Percentiles rank a stretch among this genome's conserved stretches.
These are phyloP conservation scores for Pulicaria dysenterica DNA, from an alignment of 129 eudicot species.

Conservation along the genomic window DNA sequence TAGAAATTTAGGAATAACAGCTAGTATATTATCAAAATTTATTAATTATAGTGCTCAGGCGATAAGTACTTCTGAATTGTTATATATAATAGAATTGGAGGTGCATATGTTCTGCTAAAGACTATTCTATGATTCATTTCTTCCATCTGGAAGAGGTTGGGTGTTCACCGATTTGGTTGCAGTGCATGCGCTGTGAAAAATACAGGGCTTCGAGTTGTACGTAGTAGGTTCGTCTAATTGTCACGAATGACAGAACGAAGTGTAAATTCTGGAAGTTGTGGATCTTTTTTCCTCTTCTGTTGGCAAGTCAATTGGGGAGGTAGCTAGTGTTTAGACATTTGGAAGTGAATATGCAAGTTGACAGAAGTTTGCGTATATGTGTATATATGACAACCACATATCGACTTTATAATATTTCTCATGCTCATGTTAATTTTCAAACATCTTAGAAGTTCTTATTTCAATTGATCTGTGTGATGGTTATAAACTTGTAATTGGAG, in stretches of 20 bases:
- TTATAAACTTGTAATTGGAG: conserved; percentile 10
- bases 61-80: neutral
- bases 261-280: conserved; percentile 13
- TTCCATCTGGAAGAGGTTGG: conserved; percentile 14
- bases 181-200: neutral
- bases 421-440: neutral
- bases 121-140: conserved; percentile 19
- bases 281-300: conserved; percentile 10
- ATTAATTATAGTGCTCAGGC: conserved; percentile 5
- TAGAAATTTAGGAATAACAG: conserved; percentile 3
- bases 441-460: conserved; percentile 1
- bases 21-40: neutral
- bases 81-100: neutral
- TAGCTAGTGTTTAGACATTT: conserved; percentile 6
- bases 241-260: conserved; percentile 10
- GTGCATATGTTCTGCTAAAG: conserved; percentile 14
- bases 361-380: conserved; percentile 8
- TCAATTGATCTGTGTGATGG: conserved; percentile 7
- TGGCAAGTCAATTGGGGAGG: conserved; percentile 2
- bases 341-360: conserved; percentile 19
- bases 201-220: neutral
- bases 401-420: conserved; percentile 8
- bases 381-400: neutral
- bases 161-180: neutral
- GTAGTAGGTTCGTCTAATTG: neutral